A percentile compares a stretch with the other conserved stretches of the same genome.
Evolutionary conservation across 2,329 filamentous ascomycete genomes (phyloP).

Genomic region (Ceratocystis huliohia): DNA sequence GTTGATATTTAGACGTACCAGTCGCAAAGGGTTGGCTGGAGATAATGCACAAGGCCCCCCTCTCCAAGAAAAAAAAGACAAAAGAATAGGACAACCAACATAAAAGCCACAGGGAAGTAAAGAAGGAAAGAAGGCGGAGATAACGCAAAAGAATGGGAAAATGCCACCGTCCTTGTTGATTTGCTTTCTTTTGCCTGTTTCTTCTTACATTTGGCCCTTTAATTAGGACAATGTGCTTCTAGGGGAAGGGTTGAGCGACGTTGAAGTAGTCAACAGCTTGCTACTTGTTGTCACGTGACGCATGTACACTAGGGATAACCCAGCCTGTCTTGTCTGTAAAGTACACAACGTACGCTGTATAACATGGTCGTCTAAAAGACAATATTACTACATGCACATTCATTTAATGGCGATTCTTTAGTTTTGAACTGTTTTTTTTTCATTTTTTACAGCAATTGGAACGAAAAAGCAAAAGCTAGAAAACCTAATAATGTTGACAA

Average conservation of each 20-base stretch:
- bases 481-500: slow-evolving; percentile 14
- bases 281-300: not conserved
- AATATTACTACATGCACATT: not conserved
- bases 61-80: not conserved
- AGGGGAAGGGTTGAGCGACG: not conserved
- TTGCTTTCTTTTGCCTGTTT: not conserved
- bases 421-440: slow-evolving; percentile 17
- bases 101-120: not conserved
- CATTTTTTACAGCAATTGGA: slow-evolving; percentile 10
- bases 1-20: not conserved
- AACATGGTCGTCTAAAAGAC: too few species aligned
- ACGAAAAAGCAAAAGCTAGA: slow-evolving; percentile 10
- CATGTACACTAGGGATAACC: not conserved
- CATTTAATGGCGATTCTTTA: not conserved
- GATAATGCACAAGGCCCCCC: not conserved
- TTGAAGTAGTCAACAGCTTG: not conserved
- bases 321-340: not conserved
- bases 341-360: too few species aligned
- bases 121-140: not conserved
- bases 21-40: not conserved
- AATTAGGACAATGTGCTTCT: not conserved
- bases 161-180: not conserved
- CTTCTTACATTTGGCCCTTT: not conserved
- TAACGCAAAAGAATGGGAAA: not conserved
- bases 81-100: not conserved